A percentile compares a stretch with the other conserved stretches of the same genome.
These are phyloP conservation scores for Climacium dendroides DNA, from an alignment of 225 moss, liverwort and hornwort genomes.

Conservation along the genomic window DNA sequence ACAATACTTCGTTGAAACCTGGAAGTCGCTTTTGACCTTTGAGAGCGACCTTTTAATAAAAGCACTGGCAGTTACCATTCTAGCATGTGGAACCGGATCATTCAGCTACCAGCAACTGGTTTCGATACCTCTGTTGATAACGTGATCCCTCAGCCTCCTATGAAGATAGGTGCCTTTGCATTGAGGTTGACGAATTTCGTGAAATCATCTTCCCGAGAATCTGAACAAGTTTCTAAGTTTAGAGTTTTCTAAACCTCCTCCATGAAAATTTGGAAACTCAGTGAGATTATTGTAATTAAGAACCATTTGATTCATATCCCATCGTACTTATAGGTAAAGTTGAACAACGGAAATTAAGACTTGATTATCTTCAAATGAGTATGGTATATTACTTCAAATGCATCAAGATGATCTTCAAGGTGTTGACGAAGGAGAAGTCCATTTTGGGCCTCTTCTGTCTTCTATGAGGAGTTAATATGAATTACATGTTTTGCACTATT, in stretches of 20 bases:
- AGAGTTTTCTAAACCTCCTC: background rate
- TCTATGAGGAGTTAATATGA: background rate
- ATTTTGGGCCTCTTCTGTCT: background rate
- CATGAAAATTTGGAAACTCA: background rate
- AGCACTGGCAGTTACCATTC: background rate
- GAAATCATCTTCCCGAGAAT: background rate
- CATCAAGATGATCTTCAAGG: background rate
- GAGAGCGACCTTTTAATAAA: background rate
- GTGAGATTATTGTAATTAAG: background rate
- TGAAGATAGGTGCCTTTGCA: background rate
- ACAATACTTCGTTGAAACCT: background rate
- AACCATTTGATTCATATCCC: background rate
- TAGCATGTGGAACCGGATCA: background rate
- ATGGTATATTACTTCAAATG: background rate
- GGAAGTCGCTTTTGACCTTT: background rate
- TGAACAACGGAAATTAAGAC: background rate
- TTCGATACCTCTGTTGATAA: background rate
- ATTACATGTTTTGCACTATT: background rate
- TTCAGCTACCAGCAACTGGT: background rate
- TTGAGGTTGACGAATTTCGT: background rate
- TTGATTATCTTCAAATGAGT: background rate
- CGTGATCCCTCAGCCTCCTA: background rate
- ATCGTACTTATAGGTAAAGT: background rate
- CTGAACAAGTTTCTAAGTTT: background rate
- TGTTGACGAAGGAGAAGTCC: background rate